A percentile compares a stretch with the other conserved stretches of the same genome.
phyloP scores from a whole-genome alignment of 495 filamentous ascomycete genomes.

The Massariosphaeria phaeospora region DNA sequence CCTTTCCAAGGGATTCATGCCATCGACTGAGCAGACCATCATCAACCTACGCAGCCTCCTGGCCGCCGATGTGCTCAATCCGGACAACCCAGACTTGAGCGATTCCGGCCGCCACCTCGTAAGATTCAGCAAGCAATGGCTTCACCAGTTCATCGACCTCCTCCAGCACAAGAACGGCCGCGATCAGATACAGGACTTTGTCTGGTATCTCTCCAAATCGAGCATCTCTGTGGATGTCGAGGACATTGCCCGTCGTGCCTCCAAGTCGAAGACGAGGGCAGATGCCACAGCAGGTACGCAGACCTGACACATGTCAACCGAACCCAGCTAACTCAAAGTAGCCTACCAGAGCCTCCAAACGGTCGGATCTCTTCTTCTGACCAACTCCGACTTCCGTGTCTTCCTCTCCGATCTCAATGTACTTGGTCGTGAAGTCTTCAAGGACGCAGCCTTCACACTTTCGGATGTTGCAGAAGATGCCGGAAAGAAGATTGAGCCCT shows the following conservation, averaged over 20 bases:
- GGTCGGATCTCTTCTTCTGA: slow-evolving; percentile 74
- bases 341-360: slow-evolving; percentile 81
- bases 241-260: slow-evolving; percentile 58
- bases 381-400: slow-evolving; percentile 83
- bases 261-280: slow-evolving; percentile 62
- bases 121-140: slow-evolving; percentile 65
- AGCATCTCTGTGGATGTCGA: slow-evolving; percentile 63
- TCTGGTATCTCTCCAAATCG: slow-evolving; percentile 77
- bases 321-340: slow-evolving; percentile 35
- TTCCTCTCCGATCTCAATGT: slow-evolving; percentile 79
- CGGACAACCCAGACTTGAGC: slow-evolving; percentile 69
- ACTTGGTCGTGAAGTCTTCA: slow-evolving; percentile 78
- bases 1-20: slow-evolving; percentile 81
- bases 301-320: not conserved
- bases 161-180: slow-evolving; percentile 72
- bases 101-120: slow-evolving; percentile 68
- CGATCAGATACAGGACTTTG: slow-evolving; percentile 87
- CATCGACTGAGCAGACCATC: slow-evolving; percentile 78
- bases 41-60: slow-evolving; percentile 77
- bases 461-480: slow-evolving; percentile 68
- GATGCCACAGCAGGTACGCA: slow-evolving; percentile 69
- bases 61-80: slow-evolving; percentile 70
- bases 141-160: slow-evolving; percentile 70
- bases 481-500: slow-evolving; percentile 65
- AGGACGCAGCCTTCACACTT: slow-evolving; percentile 74